Conservation (phyloP, 805 yeast genomes). For the Vanderwaltozyma polyspora region DNA sequence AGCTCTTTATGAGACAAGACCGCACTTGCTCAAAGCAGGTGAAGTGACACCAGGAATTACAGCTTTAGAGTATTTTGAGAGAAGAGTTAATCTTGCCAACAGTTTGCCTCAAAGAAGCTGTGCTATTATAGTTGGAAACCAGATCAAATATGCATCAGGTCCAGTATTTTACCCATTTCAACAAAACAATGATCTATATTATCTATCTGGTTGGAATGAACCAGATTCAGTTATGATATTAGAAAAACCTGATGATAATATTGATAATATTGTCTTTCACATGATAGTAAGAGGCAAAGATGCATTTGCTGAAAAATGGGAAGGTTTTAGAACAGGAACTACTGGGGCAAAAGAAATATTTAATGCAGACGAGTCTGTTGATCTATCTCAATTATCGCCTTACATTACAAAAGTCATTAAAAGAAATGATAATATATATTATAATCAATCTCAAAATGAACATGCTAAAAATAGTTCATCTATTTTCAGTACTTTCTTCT, state of each 20-base stretch:
- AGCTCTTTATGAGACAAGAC: slow-evolving; percentile 77
- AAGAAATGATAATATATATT: slow-evolving; percentile 41
- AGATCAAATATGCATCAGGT: slow-evolving; percentile 72
- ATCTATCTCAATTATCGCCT: slow-evolving; percentile 10
- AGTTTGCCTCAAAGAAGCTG: slow-evolving; percentile 53
- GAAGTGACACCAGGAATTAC: slow-evolving; percentile 82
- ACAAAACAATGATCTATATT: slow-evolving; percentile 80
- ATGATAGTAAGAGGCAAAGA: slow-evolving; percentile 82
- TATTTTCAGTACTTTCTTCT: slow-evolving; percentile 21
- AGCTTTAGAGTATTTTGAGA: slow-evolving; percentile 66
- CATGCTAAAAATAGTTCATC: slow-evolving; percentile 14
- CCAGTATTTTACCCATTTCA: slow-evolving; percentile 87
- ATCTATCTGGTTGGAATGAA: slow-evolving; percentile 86
- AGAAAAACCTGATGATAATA: slow-evolving; percentile 45
- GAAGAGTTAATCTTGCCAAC: slow-evolving; percentile 52
- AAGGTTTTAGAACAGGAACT: slow-evolving; percentile 82
- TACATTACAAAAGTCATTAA: slow-evolving; percentile 39
- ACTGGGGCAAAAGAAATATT: slow-evolving; percentile 73
- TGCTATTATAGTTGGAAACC: slow-evolving; percentile 65
- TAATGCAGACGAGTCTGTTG: slow-evolving; percentile 71
- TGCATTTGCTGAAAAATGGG: slow-evolving; percentile 78
- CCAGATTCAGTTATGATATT: slow-evolving; percentile 65
- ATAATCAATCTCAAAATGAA: slow-evolving; percentile 31
- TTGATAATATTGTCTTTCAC: slow-evolving; percentile 51
- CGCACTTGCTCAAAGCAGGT: slow-evolving; percentile 61